Percentiles rank a stretch among this genome's conserved stretches.
phyloP scores from a whole-genome alignment of 371 early-diverging fungal species.

The Nematocida sp. region DNA sequence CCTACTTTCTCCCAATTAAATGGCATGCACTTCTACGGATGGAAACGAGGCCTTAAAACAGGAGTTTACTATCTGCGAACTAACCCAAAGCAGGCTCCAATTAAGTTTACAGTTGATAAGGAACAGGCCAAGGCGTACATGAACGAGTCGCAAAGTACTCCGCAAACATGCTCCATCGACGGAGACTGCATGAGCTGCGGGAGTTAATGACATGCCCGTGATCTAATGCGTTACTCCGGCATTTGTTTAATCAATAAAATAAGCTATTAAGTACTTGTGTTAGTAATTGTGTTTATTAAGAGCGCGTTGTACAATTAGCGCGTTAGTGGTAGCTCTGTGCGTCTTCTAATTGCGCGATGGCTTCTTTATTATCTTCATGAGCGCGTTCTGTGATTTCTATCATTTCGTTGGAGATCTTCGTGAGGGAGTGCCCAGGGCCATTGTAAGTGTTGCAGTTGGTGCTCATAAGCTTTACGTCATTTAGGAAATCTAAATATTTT shows the following conservation, averaged over 20 bases:
- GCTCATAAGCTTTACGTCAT: slow-evolving; percentile 64
- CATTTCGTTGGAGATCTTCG: slow-evolving; percentile 64
- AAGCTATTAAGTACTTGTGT: too few relatives aligned
- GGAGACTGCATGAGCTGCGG: slow-evolving; percentile 52
- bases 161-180: slow-evolving; percentile 28
- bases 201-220: slow-evolving; percentile 15
- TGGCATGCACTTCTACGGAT: slow-evolving; percentile 97
- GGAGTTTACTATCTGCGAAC: slow-evolving; percentile 98
- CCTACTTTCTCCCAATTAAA: slow-evolving; percentile 84
- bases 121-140: slow-evolving; percentile 48
- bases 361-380: slow-evolving; percentile 34
- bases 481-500: slow-evolving; percentile 58
- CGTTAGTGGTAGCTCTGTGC: too few relatives aligned
- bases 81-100: slow-evolving; percentile 89
- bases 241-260: too few relatives aligned
- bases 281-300: too few relatives aligned
- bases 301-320: too few relatives aligned
- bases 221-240: too few relatives aligned
- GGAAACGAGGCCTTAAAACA: slow-evolving; percentile 95
- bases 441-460: slow-evolving; percentile 67
- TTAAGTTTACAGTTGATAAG: slow-evolving; percentile 76
- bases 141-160: background rate
- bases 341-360: slow-evolving; percentile 25
- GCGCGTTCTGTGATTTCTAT: slow-evolving; percentile 3
- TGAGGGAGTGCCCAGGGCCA: slow-evolving; percentile 66